A percentile compares a stretch with the other conserved stretches of the same genome.
These are phyloP conservation scores for Porodaedalea pini DNA, from an alignment of 1,284 basidiomycete species.

Conservation along the genomic window DNA sequence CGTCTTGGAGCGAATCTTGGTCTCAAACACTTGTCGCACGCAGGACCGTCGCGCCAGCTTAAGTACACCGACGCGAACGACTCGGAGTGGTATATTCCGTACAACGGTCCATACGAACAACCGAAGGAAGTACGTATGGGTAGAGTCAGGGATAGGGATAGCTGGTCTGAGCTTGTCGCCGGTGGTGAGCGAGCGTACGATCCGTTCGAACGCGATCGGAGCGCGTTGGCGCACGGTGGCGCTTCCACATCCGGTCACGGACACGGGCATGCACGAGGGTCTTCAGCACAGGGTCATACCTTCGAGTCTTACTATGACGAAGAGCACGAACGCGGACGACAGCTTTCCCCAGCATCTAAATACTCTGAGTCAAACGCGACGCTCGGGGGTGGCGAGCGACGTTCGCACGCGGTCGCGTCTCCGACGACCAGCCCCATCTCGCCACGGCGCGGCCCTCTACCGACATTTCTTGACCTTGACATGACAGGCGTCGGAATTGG, in stretches of 20 bases:
- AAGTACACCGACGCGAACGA: constrained; percentile 29
- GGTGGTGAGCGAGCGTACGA: constrained; percentile 4
- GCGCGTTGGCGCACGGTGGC: constrained; percentile 3
- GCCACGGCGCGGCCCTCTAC: background rate
- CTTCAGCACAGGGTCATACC: background rate
- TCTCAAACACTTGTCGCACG: constrained; percentile 3
- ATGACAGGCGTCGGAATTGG: constrained; percentile 17
- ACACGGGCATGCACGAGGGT: background rate
- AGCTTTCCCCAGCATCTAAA: constrained; percentile 7
- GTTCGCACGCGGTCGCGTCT: constrained; percentile 1
- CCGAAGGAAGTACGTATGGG: constrained; percentile 42
- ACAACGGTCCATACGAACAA: constrained; percentile 59
- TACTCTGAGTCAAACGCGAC: constrained; percentile 14
- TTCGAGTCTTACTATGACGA: background rate
- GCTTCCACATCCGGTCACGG: constrained; percentile 9
- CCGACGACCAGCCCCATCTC: constrained; percentile 7
- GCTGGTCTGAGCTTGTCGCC: constrained; percentile 10
- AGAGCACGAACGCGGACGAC: constrained; percentile 8
- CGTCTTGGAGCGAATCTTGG: constrained; percentile 13
- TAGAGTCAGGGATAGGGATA: constrained; percentile 35
- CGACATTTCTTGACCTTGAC: constrained; percentile 7
- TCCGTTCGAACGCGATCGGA: constrained; percentile 6
- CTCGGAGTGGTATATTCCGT: constrained; percentile 61
- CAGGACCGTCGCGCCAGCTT: constrained; percentile 6
- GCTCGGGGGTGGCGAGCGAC: background rate